phyloP scores from a whole-genome alignment of 2,329 filamentous ascomycete genomes.

The Dryadomyces sulphureus region DNA sequence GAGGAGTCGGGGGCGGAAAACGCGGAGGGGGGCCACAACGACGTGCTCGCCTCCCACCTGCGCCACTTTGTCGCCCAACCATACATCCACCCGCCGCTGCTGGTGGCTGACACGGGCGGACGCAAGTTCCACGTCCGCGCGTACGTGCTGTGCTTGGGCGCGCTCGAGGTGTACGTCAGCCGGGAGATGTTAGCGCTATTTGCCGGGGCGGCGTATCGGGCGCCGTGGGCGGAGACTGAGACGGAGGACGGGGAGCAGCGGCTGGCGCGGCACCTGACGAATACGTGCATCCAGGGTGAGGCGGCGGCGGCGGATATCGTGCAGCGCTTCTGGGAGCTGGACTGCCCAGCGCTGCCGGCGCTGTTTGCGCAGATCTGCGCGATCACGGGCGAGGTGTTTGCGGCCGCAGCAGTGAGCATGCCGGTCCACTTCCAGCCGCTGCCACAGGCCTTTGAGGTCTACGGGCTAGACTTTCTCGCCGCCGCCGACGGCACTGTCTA shows the following conservation, averaged over 20 bases:
- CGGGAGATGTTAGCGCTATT: slow-evolving; percentile 86
- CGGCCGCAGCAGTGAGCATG: slow-evolving; percentile 73
- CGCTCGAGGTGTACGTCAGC: slow-evolving; percentile 74
- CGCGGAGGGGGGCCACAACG: slow-evolving; percentile 25
- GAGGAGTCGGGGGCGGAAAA: slow-evolving; percentile 13
- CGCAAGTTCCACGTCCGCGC: slow-evolving; percentile 92
- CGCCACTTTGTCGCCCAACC: slow-evolving; percentile 93
- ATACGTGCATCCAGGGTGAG: slow-evolving; percentile 74
- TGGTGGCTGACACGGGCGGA: slow-evolving; percentile 45
- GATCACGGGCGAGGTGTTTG: slow-evolving; percentile 65
- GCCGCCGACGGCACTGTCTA: slow-evolving; percentile 41
- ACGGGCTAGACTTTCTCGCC: slow-evolving; percentile 81
- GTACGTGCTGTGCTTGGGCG: slow-evolving; percentile 72
- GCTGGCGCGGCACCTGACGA: slow-evolving; percentile 70
- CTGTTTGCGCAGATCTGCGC: slow-evolving; percentile 61
- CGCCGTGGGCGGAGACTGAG: slow-evolving; percentile 38
- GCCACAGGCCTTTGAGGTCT: slow-evolving; percentile 81
- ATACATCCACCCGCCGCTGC: slow-evolving; percentile 79
- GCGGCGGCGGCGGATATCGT: slow-evolving; percentile 47
- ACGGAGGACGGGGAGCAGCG: slow-evolving; percentile 22
- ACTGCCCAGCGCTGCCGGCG: slow-evolving; percentile 25
- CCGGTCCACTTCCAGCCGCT: slow-evolving; percentile 83
- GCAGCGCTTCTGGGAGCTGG: slow-evolving; percentile 52
- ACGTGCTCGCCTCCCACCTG: slow-evolving; percentile 75
- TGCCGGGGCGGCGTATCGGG: slow-evolving; percentile 55